A percentile compares a stretch with the other conserved stretches of the same genome.
These are phyloP conservation scores for Basidiobolus meristosporus DNA, from an alignment of 371 early-diverging fungal species.

Conservation along the genomic window DNA sequence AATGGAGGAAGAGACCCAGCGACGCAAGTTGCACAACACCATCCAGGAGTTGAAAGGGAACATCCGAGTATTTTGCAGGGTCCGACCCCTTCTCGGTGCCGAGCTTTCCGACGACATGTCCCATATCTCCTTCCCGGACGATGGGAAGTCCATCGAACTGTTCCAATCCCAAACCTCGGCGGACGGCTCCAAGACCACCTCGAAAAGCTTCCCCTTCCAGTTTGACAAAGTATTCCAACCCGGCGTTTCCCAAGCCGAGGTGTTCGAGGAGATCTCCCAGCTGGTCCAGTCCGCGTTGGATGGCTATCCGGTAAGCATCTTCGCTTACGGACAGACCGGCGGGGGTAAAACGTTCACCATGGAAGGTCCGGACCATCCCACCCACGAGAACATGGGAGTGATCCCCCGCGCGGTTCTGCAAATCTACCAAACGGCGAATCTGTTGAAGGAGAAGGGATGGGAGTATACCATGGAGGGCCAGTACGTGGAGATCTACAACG, in stretches of 20 bases:
- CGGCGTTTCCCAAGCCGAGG: slow-evolving; percentile 44
- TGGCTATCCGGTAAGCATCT: slow-evolving; percentile 96
- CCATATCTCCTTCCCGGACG: slow-evolving; percentile 6
- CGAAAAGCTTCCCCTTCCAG: slow-evolving; percentile 44
- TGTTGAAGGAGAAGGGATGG: slow-evolving; percentile 73
- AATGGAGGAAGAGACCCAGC: slow-evolving; percentile 53
- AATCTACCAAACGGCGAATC: slow-evolving; percentile 67
- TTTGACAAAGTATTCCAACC: slow-evolving; percentile 79
- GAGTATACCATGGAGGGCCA: slow-evolving; percentile 62
- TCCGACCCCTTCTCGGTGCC: slow-evolving; percentile 60
- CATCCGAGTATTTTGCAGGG: slow-evolving; percentile 92
- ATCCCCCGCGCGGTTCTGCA: slow-evolving; percentile 78
- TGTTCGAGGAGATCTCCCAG: slow-evolving; percentile 90
- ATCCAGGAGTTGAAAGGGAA: slow-evolving; percentile 95
- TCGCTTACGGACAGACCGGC: slow-evolving; percentile 99
- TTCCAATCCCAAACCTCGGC: slow-evolving; percentile 8
- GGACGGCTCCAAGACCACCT: slow-evolving; percentile 12
- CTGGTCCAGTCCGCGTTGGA: slow-evolving; percentile 92
- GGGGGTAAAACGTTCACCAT: slow-evolving; percentile 89
- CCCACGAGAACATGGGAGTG: slow-evolving; percentile 42
- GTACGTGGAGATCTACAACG: slow-evolving; percentile 95
- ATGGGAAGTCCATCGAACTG: slow-evolving; percentile 29
- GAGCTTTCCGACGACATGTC: too few relatives aligned
- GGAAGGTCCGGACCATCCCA: slow-evolving; percentile 37
- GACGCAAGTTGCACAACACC: slow-evolving; percentile 74